Evolutionary conservation across 73 alveolate genomes (phyloP).

Genomic region (Tetrahymena malaccensis): DNA sequence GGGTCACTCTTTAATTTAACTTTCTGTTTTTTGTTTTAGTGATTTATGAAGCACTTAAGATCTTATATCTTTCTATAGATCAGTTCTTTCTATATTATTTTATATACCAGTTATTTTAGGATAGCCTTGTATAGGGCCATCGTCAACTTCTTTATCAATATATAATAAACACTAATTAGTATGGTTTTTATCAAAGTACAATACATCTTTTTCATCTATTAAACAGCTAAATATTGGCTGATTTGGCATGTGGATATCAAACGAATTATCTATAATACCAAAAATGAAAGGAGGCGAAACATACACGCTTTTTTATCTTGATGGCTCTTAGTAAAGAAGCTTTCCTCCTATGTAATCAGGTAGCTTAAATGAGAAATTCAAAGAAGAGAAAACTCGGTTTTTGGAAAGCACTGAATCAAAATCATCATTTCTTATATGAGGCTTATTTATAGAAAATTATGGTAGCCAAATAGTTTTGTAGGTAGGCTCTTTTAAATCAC

Average conservation of each 20-base stretch:
- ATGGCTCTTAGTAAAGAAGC: background rate
- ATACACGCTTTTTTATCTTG: background rate
- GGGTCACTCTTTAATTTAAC: background rate
- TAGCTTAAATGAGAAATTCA: background rate
- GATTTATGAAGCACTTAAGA: background rate
- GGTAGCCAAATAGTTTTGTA: background rate
- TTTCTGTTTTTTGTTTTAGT: background rate
- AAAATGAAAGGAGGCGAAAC: background rate
- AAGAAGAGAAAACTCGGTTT: background rate
- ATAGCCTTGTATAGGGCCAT: background rate
- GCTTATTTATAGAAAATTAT: background rate
- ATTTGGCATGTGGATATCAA: background rate
- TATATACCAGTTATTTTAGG: background rate
- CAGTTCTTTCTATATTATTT: background rate
- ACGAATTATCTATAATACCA: background rate
- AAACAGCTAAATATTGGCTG: background rate
- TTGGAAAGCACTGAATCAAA: background rate
- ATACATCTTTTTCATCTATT: background rate
- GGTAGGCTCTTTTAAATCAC: background rate
- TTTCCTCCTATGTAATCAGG: background rate
- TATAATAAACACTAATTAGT: background rate
- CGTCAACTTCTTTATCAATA: background rate
- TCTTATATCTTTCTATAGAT: background rate
- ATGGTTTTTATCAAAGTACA: background rate
- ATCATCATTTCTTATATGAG: background rate